phyloP scores from a whole-genome alignment of 495 filamentous ascomycete species.

The Coniosporium apollinis region DNA sequence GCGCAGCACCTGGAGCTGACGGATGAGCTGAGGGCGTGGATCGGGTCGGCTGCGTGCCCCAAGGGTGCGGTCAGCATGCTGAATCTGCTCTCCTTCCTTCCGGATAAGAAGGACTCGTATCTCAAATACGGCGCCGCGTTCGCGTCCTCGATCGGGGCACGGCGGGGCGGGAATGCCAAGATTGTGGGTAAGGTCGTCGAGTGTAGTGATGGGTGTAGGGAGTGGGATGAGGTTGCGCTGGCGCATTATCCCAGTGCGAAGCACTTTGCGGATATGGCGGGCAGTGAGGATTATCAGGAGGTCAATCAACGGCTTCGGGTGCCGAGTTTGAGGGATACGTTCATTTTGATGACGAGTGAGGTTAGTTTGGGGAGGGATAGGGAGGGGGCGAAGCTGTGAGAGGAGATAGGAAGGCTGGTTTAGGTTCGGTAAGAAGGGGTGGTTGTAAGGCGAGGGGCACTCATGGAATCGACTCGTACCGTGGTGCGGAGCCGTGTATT shows the following conservation, averaged over 20 bases:
- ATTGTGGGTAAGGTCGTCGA: constrained; percentile 42
- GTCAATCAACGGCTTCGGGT: constrained; percentile 40
- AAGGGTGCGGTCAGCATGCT: constrained; percentile 44
- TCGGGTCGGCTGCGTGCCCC: constrained; percentile 13
- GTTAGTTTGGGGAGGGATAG: constrained; percentile 22
- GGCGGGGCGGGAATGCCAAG: constrained; percentile 42
- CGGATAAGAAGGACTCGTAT: constrained; percentile 35
- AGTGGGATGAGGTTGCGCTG: constrained; percentile 42
- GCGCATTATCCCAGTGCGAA: constrained; percentile 48
- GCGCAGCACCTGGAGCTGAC: constrained; percentile 39
- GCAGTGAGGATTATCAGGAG: constrained; percentile 43
- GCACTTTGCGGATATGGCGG: constrained; percentile 52
- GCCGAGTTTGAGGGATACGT: constrained; percentile 43
- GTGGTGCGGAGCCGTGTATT: no score
- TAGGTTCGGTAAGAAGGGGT: no score
- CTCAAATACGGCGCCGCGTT: constrained; percentile 43
- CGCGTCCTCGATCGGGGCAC: constrained; percentile 31
- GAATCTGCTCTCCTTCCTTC: constrained; percentile 47
- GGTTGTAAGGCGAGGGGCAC: no score
- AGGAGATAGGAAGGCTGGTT: no score
- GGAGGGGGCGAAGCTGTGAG: constrained; percentile 10
- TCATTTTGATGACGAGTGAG: constrained; percentile 44
- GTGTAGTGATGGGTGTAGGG: constrained; percentile 6
- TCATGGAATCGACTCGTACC: no score
- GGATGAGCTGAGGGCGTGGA: constrained; percentile 33